These are phyloP conservation scores for Eucalyptus sp. DNA, from an alignment of 345 rosid genomes.

Conservation along the genomic window DNA sequence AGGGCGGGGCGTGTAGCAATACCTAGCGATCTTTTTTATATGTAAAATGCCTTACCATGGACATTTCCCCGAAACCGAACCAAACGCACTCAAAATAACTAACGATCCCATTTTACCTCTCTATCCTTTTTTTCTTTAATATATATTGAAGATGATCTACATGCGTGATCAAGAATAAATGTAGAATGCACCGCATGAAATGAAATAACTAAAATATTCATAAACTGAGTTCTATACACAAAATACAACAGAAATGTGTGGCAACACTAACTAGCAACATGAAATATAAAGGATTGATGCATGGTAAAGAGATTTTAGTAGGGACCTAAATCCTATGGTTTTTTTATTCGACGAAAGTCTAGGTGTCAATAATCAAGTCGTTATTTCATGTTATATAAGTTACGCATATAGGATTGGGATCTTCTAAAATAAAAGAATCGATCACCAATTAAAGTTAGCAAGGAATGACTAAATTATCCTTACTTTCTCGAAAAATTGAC, in stretches of 20 bases:
- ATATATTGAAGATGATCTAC: too few relatives aligned
- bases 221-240: not conserved
- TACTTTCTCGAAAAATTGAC: not conserved
- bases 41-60: not conserved
- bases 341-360: too few relatives aligned
- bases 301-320: not conserved
- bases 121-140: not conserved
- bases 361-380: not conserved
- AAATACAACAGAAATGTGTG: not conserved
- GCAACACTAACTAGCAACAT: not conserved
- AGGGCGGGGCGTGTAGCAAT: not conserved
- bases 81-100: not conserved
- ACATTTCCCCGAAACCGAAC: too few relatives aligned
- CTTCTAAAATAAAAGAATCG: not conserved
- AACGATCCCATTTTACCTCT: not conserved
- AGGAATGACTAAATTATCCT: not conserved
- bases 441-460: not conserved
- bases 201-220: not conserved
- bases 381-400: too few relatives aligned
- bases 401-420: fast-evolving
- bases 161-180: not conserved
- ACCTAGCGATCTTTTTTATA: not conserved
- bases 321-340: not conserved
- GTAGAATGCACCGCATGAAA: not conserved
- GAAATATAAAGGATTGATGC: not conserved